Percentiles rank a stretch among this genome's conserved stretches.
Conservation (phyloP, 1,284 basidiomycete genomes). For the Apiotrichum veenhuisii region DNA sequence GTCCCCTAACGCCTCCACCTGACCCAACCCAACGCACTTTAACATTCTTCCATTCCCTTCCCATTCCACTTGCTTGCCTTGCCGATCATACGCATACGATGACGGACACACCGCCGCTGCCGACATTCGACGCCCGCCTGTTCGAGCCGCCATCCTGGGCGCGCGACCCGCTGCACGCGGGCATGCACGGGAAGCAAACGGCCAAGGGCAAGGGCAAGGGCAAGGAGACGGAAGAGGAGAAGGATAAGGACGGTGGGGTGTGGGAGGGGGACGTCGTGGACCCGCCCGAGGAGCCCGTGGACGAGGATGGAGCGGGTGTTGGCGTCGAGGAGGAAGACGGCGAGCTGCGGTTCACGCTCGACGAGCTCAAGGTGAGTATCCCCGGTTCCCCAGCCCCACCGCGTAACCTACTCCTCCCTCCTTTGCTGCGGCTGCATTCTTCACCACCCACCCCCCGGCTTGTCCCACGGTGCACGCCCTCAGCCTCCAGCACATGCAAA, state of each 20-base stretch:
- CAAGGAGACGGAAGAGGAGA: not conserved
- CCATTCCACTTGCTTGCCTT: too few relatives aligned
- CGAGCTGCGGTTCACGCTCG: constrained; percentile 17
- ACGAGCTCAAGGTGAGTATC: constrained; percentile 28
- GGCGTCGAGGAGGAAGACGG: constrained; percentile 32
- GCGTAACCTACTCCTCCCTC: too few relatives aligned
- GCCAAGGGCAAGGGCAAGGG: not conserved
- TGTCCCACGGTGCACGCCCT: too few relatives aligned
- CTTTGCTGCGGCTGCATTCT: too few relatives aligned
- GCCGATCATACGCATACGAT: too few relatives aligned
- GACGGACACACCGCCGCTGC: not conserved
- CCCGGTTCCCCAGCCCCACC: too few relatives aligned
- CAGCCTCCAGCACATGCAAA: too few relatives aligned
- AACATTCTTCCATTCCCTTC: too few relatives aligned
- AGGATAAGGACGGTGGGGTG: constrained; percentile 4
- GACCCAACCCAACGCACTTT: too few relatives aligned
- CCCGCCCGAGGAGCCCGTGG: constrained; percentile 17
- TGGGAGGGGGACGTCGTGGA: constrained; percentile 17
- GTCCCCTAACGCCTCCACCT: too few relatives aligned
- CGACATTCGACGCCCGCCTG: constrained; percentile 27
- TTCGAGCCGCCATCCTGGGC: constrained; percentile 42
- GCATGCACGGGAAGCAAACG: not conserved
- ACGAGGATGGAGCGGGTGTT: constrained; percentile 24
- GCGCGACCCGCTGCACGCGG: not conserved
- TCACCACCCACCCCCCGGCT: too few relatives aligned